A percentile compares a stretch with the other conserved stretches of the same genome.
phyloP scores from a whole-genome alignment of 2,329 filamentous ascomycete species.

The Cercospora zeae-maydis region DNA sequence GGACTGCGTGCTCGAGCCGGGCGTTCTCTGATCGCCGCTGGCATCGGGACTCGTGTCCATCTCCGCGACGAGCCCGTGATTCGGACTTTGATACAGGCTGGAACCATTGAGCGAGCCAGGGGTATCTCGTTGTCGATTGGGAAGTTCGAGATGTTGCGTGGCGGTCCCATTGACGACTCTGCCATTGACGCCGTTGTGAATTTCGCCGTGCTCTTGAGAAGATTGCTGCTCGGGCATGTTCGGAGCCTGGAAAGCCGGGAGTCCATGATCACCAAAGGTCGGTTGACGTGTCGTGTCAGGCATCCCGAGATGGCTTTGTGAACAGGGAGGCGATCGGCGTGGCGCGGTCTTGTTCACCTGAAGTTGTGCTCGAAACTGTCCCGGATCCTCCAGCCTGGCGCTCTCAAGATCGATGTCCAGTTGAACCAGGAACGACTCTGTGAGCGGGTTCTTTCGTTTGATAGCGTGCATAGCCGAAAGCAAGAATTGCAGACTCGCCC shows the following conservation, averaged over 20 bases:
- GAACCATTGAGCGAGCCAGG: slow-evolving; percentile 24
- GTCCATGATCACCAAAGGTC: slow-evolving; percentile 28
- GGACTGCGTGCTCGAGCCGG: slow-evolving; percentile 28
- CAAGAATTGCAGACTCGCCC: slow-evolving; percentile 82
- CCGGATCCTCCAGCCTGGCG: slow-evolving; percentile 52
- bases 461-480: slow-evolving; percentile 86
- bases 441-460: slow-evolving; percentile 82
- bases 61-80: slow-evolving; percentile 16
- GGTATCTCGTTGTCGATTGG: slow-evolving; percentile 27
- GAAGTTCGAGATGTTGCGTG: slow-evolving; percentile 23
- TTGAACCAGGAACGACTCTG: slow-evolving; percentile 91
- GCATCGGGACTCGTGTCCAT: slow-evolving; percentile 35
- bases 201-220: not conserved
- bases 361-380: slow-evolving; percentile 24
- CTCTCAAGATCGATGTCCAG: slow-evolving; percentile 86
- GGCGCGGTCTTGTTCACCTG: not conserved
- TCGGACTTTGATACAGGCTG: slow-evolving; percentile 24
- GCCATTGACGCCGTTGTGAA: slow-evolving; percentile 2
- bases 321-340: slow-evolving; percentile 21
- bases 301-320: slow-evolving; percentile 17
- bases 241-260: slow-evolving; percentile 26
- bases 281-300: slow-evolving; percentile 3
- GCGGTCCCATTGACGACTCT: not conserved
- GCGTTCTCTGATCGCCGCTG: slow-evolving; percentile 30
- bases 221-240: not conserved